Evolutionary conservation across 495 filamentous ascomycete genomes (phyloP), one percentile per base, ranked within the genome.

Genomic region (Penicillium lividum): DNA sequence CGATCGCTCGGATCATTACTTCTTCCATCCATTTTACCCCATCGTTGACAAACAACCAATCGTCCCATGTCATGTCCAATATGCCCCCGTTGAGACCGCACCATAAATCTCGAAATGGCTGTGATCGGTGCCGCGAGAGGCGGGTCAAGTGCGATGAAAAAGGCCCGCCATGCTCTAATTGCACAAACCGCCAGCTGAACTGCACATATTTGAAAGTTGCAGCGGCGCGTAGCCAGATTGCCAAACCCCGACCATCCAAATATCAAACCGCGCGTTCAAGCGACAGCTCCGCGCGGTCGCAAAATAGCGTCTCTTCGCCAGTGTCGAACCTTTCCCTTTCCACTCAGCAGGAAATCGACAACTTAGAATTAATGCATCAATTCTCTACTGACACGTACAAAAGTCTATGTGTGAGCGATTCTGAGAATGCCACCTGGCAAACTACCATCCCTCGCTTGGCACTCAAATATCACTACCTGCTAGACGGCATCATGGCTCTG

Each of bases 401-500:
- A 22, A 65, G 62, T 52, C 46, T 65, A 3, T 69, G 68, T 48
- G 49, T 61, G 8, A 58, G 60, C 25, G 63, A 65, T 7, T 64
- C 67, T 27, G 65, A 68, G 25, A 54, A 28, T 15, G 8, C 59
- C 5, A 55, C 60, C 0, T 74, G 71, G 71, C 64, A 70, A 58
- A 61, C 55, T 15, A 67, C 67, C 44, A 64, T 82, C 1, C 79
- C 79, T 3, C 67, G 68, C 9, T 61, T 78, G 29, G 81, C 76
- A 0, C 66, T 82, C 11, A 53, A 58, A 16, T 75, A 80, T 50
- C 68, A 73, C 34, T 83, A 77, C 61, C 66, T 84, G 34, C 78
- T 84, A 73, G 70, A 77, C 22, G 73, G 80, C n/a, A 77, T 85
- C 27, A 67, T 85, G 38, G 73, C 78, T n/a, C 56, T 84, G 11